Conservation (phyloP, 2,329 filamentous ascomycete genomes). For the Penicillium sp. region DNA sequence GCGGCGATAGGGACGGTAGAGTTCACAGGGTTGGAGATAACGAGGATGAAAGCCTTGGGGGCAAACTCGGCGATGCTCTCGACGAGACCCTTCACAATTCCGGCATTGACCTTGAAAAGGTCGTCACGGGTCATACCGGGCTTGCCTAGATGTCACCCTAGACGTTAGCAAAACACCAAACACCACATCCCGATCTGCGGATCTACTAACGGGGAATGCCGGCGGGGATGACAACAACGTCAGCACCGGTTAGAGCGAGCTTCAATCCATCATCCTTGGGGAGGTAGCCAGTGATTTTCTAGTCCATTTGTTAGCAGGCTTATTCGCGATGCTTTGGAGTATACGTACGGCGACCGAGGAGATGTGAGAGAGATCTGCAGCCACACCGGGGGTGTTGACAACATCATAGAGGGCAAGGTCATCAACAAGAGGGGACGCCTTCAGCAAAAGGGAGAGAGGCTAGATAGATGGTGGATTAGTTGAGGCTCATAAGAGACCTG, state of each 20-base stretch:
- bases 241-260: slow-evolving; percentile 83
- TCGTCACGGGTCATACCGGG: slow-evolving; percentile 99
- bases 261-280: slow-evolving; percentile 83
- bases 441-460: slow-evolving; percentile 95
- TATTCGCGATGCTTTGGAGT: not conserved
- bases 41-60: slow-evolving; percentile 90
- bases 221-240: slow-evolving; percentile 95
- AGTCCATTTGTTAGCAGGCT: slow-evolving; percentile 5
- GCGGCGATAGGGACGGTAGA: slow-evolving; percentile 96
- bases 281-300: slow-evolving; percentile 87
- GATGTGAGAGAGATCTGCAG: slow-evolving; percentile 95
- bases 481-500: not conserved
- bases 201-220: slow-evolving; percentile 84
- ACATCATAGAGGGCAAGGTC: slow-evolving; percentile 99
- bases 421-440: slow-evolving; percentile 81
- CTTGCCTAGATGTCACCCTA: slow-evolving; percentile 65
- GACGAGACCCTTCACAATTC: slow-evolving; percentile 92
- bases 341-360: slow-evolving; percentile 76
- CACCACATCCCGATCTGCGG: not conserved
- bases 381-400: slow-evolving; percentile 95
- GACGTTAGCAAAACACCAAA: slow-evolving; percentile 10
- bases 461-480: slow-evolving; percentile 51
- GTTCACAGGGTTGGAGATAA: slow-evolving; percentile 99
- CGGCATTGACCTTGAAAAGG: slow-evolving; percentile 99
- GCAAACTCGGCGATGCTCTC: slow-evolving; percentile 82